Evolutionary conservation across 805 yeast species (phyloP).

Genomic region (Jamesozyma rosinii): DNA sequence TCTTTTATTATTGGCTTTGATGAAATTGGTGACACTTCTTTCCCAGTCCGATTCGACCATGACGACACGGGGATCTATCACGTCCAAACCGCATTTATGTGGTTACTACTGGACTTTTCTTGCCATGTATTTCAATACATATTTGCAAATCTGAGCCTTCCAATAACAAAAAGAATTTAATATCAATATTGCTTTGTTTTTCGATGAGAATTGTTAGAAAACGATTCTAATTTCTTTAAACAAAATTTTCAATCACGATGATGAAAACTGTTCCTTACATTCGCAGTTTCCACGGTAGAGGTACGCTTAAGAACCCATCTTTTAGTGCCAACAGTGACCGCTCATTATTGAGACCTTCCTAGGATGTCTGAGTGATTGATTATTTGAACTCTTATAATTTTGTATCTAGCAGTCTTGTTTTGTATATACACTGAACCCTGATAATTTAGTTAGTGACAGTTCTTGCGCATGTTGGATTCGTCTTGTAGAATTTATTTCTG

Average conservation of each 20-base stretch:
- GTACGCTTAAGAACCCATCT: slow-evolving; percentile 75
- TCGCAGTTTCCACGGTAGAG: slow-evolving; percentile 96
- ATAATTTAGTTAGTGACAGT: too few relatives aligned
- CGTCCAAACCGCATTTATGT: slow-evolving; percentile 16
- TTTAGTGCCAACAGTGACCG: slow-evolving; percentile 71
- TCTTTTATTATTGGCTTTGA: slow-evolving; percentile 28
- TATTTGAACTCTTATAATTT: too few relatives aligned
- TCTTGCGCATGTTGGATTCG: too few relatives aligned
- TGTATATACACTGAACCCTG: too few relatives aligned
- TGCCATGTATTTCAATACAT: slow-evolving; percentile 44
- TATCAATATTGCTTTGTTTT: not conserved
- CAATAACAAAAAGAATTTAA: not conserved
- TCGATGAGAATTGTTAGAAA: slow-evolving; percentile 1
- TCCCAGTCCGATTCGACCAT: slow-evolving; percentile 90
- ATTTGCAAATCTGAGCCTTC: slow-evolving; percentile 28
- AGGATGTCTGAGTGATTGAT: slow-evolving; percentile 71
- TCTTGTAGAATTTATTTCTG: too few relatives aligned
- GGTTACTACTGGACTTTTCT: slow-evolving; percentile 48
- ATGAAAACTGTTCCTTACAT: slow-evolving; percentile 68
- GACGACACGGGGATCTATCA: slow-evolving; percentile 65
- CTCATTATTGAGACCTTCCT: slow-evolving; percentile 63
- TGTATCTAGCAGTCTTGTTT: too few relatives aligned
- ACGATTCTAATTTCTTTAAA: not conserved
- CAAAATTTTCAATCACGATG: slow-evolving; percentile 37
- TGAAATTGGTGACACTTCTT: slow-evolving; percentile 64